These are phyloP conservation scores for Phytophthora palmivora DNA, from an alignment of 352 stramenopile species.

Conservation along the genomic window DNA sequence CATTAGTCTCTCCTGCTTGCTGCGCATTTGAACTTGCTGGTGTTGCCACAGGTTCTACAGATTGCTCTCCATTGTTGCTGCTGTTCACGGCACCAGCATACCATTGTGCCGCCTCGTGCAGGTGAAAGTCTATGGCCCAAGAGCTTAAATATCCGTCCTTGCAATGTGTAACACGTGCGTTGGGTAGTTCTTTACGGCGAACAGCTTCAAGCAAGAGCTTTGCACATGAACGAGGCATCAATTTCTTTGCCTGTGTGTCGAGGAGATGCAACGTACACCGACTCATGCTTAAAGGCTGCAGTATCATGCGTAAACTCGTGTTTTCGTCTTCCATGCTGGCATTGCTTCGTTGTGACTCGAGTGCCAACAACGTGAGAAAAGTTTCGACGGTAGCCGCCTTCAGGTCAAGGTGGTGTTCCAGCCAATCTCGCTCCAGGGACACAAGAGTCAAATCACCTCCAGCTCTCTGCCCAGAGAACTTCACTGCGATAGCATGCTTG, in stretches of 20 bases:
- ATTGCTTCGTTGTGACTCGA: constrained; percentile 34
- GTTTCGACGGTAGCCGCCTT: constrained; percentile 80
- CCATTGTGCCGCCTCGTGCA: constrained; percentile 59
- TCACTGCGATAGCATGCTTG: constrained; percentile 40
- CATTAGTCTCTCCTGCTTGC: constrained; percentile 26
- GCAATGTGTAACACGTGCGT: constrained; percentile 37
- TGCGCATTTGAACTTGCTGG: constrained; percentile 19
- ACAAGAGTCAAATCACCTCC: constrained; percentile 33
- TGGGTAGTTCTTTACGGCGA: constrained; percentile 26
- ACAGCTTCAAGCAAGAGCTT: constrained; percentile 48
- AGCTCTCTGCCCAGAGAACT: constrained; percentile 19
- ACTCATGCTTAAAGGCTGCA: constrained; percentile 61
- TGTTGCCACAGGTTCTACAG: neutral
- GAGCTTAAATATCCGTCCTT: constrained; percentile 74
- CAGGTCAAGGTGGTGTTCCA: constrained; percentile 74
- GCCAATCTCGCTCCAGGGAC: constrained; percentile 63
- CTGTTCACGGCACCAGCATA: constrained; percentile 22
- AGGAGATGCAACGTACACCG: constrained; percentile 61
- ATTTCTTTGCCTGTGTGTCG: constrained; percentile 54
- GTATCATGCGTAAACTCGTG: constrained; percentile 28
- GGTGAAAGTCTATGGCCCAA: constrained; percentile 60
- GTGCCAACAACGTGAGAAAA: constrained; percentile 70
- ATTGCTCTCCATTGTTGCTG: constrained; percentile 6
- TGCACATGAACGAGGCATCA: constrained; percentile 37
- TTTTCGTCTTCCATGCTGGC: constrained; percentile 10